phyloP scores from a whole-genome alignment of 1,284 basidiomycete species.

The Ustilago xerochloae region DNA sequence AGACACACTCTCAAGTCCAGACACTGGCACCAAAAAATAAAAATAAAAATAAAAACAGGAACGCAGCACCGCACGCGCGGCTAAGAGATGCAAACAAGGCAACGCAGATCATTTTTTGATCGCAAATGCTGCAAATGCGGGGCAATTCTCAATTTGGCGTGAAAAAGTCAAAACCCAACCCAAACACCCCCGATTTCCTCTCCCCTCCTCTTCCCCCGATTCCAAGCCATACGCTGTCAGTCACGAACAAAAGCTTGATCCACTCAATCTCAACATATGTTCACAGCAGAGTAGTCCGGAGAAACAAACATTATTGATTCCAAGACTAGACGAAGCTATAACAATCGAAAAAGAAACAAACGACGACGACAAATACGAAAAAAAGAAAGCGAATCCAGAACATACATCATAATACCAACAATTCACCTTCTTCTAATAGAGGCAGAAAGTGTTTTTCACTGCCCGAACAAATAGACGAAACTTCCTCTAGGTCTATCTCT shows the following conservation, averaged over 20 bases:
- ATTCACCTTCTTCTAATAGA: background rate
- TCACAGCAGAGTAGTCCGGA: no score
- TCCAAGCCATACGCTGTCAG: background rate
- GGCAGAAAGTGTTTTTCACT: constrained; percentile 11
- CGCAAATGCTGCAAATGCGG: constrained; percentile 22
- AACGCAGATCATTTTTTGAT: background rate
- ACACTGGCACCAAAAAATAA: no score
- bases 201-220: background rate
- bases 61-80: no score
- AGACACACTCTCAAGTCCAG: no score
- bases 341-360: no score
- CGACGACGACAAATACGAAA: no score
- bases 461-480: constrained; percentile 61
- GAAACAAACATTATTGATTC: no score
- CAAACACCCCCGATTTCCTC: background rate
- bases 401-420: background rate
- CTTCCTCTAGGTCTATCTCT: constrained; percentile 44
- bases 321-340: no score
- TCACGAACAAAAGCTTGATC: no score
- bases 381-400: background rate
- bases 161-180: background rate
- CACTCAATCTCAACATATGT: no score
- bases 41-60: background rate
- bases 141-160: constrained; percentile 4
- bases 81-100: background rate